Conservation (phyloP, 2,329 filamentous ascomycete species). For the Biscogniauxia marginata region DNA sequence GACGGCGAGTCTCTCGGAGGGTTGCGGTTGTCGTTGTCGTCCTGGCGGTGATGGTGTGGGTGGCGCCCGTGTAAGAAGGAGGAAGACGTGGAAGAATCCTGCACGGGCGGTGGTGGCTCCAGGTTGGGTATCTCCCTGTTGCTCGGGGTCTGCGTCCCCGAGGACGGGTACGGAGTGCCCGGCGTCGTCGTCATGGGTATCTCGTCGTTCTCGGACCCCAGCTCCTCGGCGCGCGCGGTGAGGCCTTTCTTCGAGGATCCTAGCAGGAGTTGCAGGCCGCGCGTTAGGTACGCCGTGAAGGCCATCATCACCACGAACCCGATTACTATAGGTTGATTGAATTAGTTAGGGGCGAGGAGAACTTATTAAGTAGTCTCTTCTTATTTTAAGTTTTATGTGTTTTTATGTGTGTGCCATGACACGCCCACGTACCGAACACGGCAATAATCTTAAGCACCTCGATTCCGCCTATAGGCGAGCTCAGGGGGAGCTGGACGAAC, state of each 20-base stretch:
- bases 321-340: constrained; percentile 39
- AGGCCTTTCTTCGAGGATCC: constrained; percentile 52
- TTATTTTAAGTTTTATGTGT: not conserved
- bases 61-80: not conserved
- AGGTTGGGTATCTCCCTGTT: constrained; percentile 4
- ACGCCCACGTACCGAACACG: constrained; percentile 50
- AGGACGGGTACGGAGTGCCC: not conserved
- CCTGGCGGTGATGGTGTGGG: not conserved
- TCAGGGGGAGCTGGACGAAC: constrained; percentile 58
- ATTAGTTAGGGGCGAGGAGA: not conserved
- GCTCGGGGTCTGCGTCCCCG: not conserved
- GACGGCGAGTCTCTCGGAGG: not conserved
- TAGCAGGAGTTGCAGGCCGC: constrained; percentile 50
- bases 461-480: constrained; percentile 48
- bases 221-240: constrained; percentile 51
- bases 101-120: too few species aligned
- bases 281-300: constrained; percentile 53
- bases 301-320: constrained; percentile 54
- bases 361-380: not conserved
- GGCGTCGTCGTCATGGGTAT: constrained; percentile 43
- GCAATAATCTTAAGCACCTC: constrained; percentile 60
- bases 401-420: too few species aligned
- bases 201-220: constrained; percentile 42
- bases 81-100: not conserved
- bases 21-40: constrained; percentile 23